phyloP scores from a whole-genome alignment of 139 green algal species.

The Mychonastes homosphaera region DNA sequence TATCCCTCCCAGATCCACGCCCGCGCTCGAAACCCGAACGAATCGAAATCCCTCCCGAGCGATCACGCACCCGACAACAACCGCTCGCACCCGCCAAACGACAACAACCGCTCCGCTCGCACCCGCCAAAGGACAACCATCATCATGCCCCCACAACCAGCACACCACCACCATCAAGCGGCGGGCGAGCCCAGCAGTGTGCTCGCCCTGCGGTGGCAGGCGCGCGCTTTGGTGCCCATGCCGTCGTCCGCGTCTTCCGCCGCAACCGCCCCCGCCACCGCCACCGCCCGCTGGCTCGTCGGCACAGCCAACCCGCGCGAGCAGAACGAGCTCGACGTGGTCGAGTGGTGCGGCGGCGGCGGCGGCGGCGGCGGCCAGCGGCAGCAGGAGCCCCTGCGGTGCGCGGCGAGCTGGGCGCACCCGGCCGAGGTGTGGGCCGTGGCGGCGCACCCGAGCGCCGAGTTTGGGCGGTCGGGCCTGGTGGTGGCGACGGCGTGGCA shows the following conservation, averaged over 20 bases:
- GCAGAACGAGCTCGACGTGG: not conserved
- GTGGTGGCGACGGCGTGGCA: not conserved
- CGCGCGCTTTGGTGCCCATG: not conserved
- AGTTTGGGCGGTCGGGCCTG: constrained; percentile 18
- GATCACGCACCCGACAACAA: too few species aligned
- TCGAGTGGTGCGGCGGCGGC: not conserved
- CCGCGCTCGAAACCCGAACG: too few species aligned
- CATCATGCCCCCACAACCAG: too few species aligned
- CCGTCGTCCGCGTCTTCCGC: not conserved
- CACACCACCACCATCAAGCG: too few species aligned
- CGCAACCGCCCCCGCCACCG: not conserved
- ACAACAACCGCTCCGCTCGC: too few species aligned
- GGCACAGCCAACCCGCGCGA: not conserved
- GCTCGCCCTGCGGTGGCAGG: too few species aligned
- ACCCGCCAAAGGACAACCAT: too few species aligned
- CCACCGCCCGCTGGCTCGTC: not conserved
- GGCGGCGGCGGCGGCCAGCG: constrained; percentile 26
- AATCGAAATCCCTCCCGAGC: too few species aligned
- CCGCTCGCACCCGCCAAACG: too few species aligned
- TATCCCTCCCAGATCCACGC: too few species aligned
- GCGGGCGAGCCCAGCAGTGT: too few species aligned
- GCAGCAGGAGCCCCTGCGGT: constrained; percentile 36
- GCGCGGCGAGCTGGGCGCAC: constrained; percentile 30
- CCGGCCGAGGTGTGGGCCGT: constrained; percentile 59
- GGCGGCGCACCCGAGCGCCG: constrained; percentile 21